A percentile compares a stretch with the other conserved stretches of the same genome.
Evolutionary conservation across 2,329 filamentous ascomycete genomes (phyloP).

Genomic region (Elsinoe australis): DNA sequence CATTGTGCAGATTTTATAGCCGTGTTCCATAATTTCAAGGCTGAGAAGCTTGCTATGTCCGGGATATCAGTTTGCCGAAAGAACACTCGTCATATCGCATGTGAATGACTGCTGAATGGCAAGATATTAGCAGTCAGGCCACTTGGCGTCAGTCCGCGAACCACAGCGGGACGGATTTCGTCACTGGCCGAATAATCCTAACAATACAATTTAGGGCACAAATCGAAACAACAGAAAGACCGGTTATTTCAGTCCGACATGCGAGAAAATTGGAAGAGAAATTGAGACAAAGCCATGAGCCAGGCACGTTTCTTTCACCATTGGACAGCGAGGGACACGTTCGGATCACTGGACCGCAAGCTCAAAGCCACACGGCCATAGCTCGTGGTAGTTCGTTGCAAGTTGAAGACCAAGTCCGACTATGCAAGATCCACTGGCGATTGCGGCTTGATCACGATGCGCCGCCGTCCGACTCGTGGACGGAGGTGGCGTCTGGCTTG

Average conservation of each 20-base stretch:
- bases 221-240: no score
- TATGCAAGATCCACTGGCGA: not conserved
- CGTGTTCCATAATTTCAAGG: no score
- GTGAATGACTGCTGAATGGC: not conserved
- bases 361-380: constrained; percentile 5
- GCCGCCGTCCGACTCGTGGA: constrained; percentile 2
- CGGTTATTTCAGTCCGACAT: no score
- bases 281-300: no score
- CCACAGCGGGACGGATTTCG: constrained; percentile 3
- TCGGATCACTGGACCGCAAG: constrained; percentile 14
- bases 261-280: no score
- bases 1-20: no score
- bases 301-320: constrained; percentile 11
- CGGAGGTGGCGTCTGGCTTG: constrained; percentile 11
- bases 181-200: not conserved
- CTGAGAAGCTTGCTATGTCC: no score
- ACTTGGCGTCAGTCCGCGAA: constrained; percentile 3
- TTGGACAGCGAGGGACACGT: constrained; percentile 10
- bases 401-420: not conserved
- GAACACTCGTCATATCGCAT: no score
- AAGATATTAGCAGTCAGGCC: constrained; percentile 12
- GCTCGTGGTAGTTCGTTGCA: not conserved
- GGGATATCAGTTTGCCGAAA: no score
- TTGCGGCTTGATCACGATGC: constrained; percentile 11
- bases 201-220: not conserved